These are phyloP conservation scores for Rhizopus stolonifer DNA, from an alignment of 371 early-diverging fungal genomes.

Conservation along the genomic window DNA sequence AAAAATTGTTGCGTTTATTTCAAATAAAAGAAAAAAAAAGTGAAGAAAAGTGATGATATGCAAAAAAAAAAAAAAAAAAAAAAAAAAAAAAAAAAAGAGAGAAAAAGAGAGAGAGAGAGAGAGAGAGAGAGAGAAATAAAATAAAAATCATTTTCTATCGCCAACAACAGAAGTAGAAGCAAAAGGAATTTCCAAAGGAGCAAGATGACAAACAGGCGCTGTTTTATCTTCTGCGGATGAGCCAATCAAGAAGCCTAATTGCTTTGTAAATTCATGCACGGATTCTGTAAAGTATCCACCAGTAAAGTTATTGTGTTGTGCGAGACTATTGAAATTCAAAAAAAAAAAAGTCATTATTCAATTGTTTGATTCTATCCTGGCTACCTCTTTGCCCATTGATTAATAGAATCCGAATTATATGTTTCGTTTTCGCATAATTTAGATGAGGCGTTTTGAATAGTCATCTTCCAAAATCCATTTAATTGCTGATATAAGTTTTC, in stretches of 20 bases:
- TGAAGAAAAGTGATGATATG: not conserved
- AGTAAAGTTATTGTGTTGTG: constrained; percentile 56
- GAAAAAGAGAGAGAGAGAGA: not conserved
- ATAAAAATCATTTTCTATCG: constrained; percentile 23
- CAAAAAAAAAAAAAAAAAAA: constrained; percentile 2
- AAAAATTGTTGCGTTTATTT: too few relatives aligned
- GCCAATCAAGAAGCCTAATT: constrained; percentile 72
- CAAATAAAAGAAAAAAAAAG: too few relatives aligned
- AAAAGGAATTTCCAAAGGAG: constrained; percentile 28
- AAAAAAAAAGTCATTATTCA: too few relatives aligned
- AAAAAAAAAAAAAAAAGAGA: constrained; percentile 3
- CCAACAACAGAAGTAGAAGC: constrained; percentile 39
- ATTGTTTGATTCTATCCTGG: too few relatives aligned
- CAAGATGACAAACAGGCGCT: constrained; percentile 26
- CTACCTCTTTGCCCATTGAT: constrained; percentile 79
- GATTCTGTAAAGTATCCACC: constrained; percentile 56
- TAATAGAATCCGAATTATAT: constrained; percentile 69
- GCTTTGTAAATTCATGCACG: constrained; percentile 64
- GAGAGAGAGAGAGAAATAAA: constrained; percentile 2
- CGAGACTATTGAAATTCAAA: constrained; percentile 36
- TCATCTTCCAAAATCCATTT: constrained; percentile 75
- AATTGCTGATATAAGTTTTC: constrained; percentile 70
- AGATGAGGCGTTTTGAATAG: constrained; percentile 68
- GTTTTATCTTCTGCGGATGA: constrained; percentile 7
- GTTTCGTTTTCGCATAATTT: constrained; percentile 77